Evolutionary conservation across 2,329 filamentous ascomycete genomes (phyloP).

Genomic region (Clarireedia paspali): DNA sequence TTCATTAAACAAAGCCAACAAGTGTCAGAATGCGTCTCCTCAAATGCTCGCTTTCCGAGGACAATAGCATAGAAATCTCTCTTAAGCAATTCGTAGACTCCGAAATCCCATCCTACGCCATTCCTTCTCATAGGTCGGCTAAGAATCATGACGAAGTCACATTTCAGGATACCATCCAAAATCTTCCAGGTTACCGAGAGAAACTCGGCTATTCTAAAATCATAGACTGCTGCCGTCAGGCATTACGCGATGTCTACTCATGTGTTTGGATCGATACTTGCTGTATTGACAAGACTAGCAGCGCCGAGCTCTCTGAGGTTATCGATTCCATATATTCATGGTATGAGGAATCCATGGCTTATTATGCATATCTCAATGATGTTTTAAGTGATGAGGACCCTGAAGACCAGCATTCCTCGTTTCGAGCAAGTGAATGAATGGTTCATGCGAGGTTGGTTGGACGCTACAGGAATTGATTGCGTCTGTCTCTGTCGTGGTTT

Average conservation of each 20-base stretch:
- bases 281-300: conserved; percentile 14
- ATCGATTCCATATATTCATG: conserved; percentile 14
- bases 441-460: conserved; percentile 10
- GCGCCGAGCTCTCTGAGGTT: conserved; percentile 9
- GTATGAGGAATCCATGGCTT: conserved; percentile 8
- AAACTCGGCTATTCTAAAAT: background rate
- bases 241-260: background rate
- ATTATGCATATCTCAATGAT: conserved; percentile 13
- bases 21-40: background rate
- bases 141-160: background rate
- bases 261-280: conserved; percentile 14
- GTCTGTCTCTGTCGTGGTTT: background rate
- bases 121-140: background rate
- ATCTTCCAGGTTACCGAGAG: background rate
- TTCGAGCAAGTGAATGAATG: background rate
- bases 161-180: background rate
- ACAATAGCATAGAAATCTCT: background rate
- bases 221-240: background rate
- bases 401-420: background rate
- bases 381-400: background rate
- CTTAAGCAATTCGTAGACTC: background rate
- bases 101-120: background rate
- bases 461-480: conserved; percentile 5
- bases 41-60: background rate
- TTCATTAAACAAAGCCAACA: no score